phyloP scores from a whole-genome alignment of 768 basidiomycete species.

The Sarcodon sp. region DNA sequence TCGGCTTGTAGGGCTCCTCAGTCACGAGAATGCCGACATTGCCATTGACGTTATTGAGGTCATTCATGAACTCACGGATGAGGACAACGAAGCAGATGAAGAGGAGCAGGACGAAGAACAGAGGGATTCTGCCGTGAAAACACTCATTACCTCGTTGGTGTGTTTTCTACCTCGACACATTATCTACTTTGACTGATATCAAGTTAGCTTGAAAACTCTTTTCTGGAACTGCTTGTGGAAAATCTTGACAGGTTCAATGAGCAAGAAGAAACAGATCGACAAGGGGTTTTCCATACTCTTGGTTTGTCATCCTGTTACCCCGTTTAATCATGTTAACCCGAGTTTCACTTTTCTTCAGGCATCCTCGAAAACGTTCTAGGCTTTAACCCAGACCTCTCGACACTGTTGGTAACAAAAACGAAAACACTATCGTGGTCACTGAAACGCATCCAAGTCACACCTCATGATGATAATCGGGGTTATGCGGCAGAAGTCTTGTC shows the following conservation, averaged over 20 bases:
- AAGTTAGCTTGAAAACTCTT: conserved; percentile 63
- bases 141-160: conserved; percentile 68
- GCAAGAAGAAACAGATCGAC: conserved; percentile 77
- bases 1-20: conserved; percentile 73
- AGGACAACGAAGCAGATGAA: conserved; percentile 69
- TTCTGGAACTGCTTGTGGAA: conserved; percentile 81
- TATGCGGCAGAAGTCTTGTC: conserved; percentile 93
- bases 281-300: conserved; percentile 90
- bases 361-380: conserved; percentile 90
- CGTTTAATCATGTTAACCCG: background rate
- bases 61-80: conserved; percentile 90
- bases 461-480: conserved; percentile 80
- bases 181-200: background rate
- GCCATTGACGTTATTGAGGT: conserved; percentile 92
- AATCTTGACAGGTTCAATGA: conserved; percentile 87
- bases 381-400: conserved; percentile 68
- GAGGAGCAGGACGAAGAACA: conserved; percentile 49
- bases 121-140: conserved; percentile 54
- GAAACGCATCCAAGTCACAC: conserved; percentile 55
- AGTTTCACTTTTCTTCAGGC: conserved; percentile 26
- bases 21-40: conserved; percentile 95
- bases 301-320: conserved; percentile 25
- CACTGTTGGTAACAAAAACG: conserved; percentile 61
- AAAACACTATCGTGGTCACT: conserved; percentile 71
- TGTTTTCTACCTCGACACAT: conserved; percentile 15